phyloP scores from a whole-genome alignment of 1,284 basidiomycete species.

The Violaceomyces palustris region DNA sequence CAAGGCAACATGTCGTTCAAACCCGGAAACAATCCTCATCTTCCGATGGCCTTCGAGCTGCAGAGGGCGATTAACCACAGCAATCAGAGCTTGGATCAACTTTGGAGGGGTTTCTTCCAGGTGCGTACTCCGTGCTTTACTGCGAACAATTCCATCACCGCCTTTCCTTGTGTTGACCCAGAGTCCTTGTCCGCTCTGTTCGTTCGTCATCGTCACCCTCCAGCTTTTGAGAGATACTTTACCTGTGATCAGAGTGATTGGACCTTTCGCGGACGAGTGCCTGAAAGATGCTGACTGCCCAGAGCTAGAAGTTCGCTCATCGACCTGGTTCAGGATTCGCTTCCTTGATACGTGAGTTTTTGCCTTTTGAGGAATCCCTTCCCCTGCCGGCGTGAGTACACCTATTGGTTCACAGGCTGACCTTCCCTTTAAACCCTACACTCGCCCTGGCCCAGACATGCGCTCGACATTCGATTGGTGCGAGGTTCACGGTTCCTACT shows the following conservation, averaged over 20 bases:
- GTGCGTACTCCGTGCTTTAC: too few relatives aligned
- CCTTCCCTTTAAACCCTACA: too few relatives aligned
- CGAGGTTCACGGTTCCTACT: slow-evolving; percentile 57
- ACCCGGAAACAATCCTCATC: slow-evolving; percentile 20
- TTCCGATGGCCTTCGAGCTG: slow-evolving; percentile 18
- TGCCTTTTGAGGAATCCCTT: too few relatives aligned
- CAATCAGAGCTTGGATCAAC: too few relatives aligned
- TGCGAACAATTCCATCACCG: too few relatives aligned
- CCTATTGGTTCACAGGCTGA: too few relatives aligned
- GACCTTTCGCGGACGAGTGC: slow-evolving; percentile 59
- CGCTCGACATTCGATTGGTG: slow-evolving; percentile 72
- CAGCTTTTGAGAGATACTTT: slow-evolving; percentile 66
- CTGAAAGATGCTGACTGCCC: slow-evolving; percentile 48
- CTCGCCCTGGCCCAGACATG: slow-evolving; percentile 60
- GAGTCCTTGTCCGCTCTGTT: too few relatives aligned
- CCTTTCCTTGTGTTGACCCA: too few relatives aligned
- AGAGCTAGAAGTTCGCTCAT: slow-evolving; percentile 68
- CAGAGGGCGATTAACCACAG: slow-evolving; percentile 22
- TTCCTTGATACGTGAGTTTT: slow-evolving; percentile 62
- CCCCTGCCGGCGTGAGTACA: too few relatives aligned
- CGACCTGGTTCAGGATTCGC: slow-evolving; percentile 72
- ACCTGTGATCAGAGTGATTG: slow-evolving; percentile 66
- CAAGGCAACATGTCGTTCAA: too few relatives aligned
- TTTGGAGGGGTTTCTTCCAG: slow-evolving; percentile 26
- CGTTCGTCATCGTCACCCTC: too few relatives aligned